Conservation (phyloP, 2,329 filamentous ascomycete species). For the Trichoderma brevicompactum region DNA sequence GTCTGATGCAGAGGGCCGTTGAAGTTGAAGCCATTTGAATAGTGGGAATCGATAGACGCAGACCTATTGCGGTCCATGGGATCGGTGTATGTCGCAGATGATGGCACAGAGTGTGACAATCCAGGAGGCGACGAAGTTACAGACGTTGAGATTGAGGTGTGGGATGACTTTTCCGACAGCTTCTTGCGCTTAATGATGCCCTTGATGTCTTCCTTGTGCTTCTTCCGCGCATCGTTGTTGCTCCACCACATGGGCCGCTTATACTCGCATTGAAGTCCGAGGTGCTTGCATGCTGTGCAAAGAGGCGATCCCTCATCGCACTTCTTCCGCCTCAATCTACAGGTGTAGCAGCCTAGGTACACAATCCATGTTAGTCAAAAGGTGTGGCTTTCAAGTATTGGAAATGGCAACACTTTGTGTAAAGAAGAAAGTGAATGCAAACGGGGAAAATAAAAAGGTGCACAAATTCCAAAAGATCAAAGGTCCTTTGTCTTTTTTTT, state of each 20-base stretch:
- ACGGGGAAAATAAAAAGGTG: too few species aligned
- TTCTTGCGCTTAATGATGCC: constrained; percentile 97
- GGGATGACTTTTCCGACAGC: constrained; percentile 79
- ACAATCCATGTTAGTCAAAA: neutral
- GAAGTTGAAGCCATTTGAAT: constrained; percentile 74
- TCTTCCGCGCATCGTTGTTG: constrained; percentile 81
- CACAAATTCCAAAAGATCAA: too few species aligned
- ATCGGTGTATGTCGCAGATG: constrained; percentile 79
- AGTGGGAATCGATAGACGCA: constrained; percentile 79
- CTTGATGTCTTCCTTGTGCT: constrained; percentile 96
- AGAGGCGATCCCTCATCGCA: constrained; percentile 67
- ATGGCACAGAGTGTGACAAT: constrained; percentile 79
- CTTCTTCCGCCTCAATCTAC: constrained; percentile 69
- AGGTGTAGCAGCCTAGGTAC: constrained; percentile 66
- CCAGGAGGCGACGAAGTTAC: constrained; percentile 75
- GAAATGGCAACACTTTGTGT: too few species aligned
- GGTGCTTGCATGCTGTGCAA: constrained; percentile 70
- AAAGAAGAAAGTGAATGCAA: too few species aligned
- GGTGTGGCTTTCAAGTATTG: neutral
- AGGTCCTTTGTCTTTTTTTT: neutral
- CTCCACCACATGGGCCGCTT: constrained; percentile 97
- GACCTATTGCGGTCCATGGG: constrained; percentile 73
- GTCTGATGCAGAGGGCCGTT: constrained; percentile 61
- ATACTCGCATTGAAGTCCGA: constrained; percentile 91
- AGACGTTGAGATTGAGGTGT: constrained; percentile 56